phyloP scores from a whole-genome alignment of 495 filamentous ascomycete genomes.

The Aspergillus cavernicola region DNA sequence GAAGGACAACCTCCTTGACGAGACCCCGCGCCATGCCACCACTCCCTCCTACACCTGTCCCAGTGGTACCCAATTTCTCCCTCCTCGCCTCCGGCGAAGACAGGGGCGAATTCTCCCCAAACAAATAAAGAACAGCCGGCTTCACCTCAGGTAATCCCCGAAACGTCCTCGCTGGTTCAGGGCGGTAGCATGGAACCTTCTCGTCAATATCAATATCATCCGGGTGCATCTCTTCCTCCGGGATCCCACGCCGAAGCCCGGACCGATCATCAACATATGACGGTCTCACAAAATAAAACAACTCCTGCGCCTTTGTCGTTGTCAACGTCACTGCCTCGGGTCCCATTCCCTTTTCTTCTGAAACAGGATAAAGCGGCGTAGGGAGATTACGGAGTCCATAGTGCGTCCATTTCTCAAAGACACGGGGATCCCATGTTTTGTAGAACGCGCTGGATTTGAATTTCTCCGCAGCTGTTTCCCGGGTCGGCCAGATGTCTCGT shows the following conservation, averaged over 20 bases:
- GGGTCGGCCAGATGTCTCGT: conserved; percentile 57
- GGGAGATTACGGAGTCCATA: conserved; percentile 54
- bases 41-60: conserved; percentile 56
- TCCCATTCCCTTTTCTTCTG: conserved; percentile 11
- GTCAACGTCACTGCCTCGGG: conserved; percentile 46
- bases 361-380: conserved; percentile 42
- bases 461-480: conserved; percentile 44
- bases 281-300: conserved; percentile 35
- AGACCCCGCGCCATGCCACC: conserved; percentile 55
- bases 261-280: conserved; percentile 17
- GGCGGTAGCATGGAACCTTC: conserved; percentile 57
- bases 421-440: conserved; percentile 56
- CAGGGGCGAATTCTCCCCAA: conserved; percentile 55
- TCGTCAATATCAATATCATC: conserved; percentile 27
- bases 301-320: conserved; percentile 60
- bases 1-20: conserved; percentile 37
- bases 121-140: conserved; percentile 67
- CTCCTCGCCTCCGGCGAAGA: conserved; percentile 41
- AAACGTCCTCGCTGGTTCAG: conserved; percentile 57
- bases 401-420: conserved; percentile 50
- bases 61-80: conserved; percentile 58
- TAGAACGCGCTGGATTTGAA: conserved; percentile 55
- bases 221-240: conserved; percentile 19
- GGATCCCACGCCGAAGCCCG: conserved; percentile 8
- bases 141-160: conserved; percentile 52